phyloP scores from a whole-genome alignment of 2,329 filamentous ascomycete genomes.

The Aspergillus tubingensis region DNA sequence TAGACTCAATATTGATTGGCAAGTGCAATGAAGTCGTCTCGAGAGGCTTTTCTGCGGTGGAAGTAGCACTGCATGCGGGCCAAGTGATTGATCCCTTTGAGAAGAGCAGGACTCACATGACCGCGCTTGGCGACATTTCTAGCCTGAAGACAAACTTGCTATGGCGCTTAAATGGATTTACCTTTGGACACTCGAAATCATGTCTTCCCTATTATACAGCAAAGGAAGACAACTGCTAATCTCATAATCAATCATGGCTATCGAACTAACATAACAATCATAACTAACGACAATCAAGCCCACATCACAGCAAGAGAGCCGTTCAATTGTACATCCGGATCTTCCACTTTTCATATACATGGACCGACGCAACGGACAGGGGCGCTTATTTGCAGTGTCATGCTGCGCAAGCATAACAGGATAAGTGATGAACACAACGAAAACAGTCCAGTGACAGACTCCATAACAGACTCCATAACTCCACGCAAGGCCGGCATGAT shows the following conservation, averaged over 20 bases:
- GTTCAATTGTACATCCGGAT: not conserved
- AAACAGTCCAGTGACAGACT: not conserved
- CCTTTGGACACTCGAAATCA: not conserved
- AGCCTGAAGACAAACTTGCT: not conserved
- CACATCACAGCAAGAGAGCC: not conserved
- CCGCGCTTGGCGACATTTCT: not conserved
- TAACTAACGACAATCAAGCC: constrained; percentile 1
- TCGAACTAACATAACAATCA: constrained; percentile 9
- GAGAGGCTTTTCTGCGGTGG: too few relatives aligned
- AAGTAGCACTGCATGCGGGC: too few relatives aligned
- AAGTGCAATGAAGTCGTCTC: too few relatives aligned
- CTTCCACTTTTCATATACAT: not conserved
- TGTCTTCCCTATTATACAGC: not conserved
- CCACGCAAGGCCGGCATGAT: not conserved
- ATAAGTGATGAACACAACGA: not conserved
- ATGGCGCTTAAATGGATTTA: not conserved
- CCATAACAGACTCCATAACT: not conserved
- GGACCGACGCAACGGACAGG: constrained; percentile 3
- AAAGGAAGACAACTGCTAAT: not conserved
- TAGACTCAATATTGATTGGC: too few relatives aligned
- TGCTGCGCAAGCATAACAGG: constrained; percentile 4
- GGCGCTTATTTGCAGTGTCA: constrained; percentile 10
- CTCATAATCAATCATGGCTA: constrained; percentile 8
- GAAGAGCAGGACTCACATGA: too few relatives aligned
- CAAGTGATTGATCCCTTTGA: too few relatives aligned